phyloP scores from a whole-genome alignment of 176 grass and related monocot species.

The Phoenix roebelenii region DNA sequence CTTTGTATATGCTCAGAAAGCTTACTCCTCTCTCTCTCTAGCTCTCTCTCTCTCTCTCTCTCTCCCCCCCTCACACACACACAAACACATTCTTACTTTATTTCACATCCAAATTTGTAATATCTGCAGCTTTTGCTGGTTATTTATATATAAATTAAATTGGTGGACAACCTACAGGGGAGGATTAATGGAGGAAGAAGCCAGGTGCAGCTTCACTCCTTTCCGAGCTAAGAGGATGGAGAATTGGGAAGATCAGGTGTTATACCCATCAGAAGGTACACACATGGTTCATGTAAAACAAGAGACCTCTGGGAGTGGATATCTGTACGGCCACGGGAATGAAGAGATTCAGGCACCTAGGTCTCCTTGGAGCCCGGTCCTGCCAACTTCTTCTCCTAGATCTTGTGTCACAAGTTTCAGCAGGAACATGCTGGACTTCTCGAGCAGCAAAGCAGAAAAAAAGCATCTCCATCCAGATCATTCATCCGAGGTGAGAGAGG shows the following conservation, averaged over 20 bases:
- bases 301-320: conserved; percentile 28
- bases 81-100: too few relatives aligned
- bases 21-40: too few relatives aligned
- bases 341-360: conserved; percentile 30
- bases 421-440: conserved; percentile 66
- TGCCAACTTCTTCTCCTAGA: conserved; percentile 50
- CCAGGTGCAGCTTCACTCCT: conserved; percentile 19
- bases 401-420: conserved; percentile 50
- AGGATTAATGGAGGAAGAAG: conserved; percentile 44
- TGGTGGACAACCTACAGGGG: conserved; percentile 12
- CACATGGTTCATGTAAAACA: conserved; percentile 37
- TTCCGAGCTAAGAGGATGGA: conserved; percentile 20
- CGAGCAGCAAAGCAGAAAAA: conserved; percentile 54
- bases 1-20: too few relatives aligned
- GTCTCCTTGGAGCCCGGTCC: conserved; percentile 40
- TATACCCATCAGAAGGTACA: conserved; percentile 21
- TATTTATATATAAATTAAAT: too few relatives aligned
- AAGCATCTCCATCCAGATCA: conserved; percentile 12
- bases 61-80: too few relatives aligned
- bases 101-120: too few relatives aligned
- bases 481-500: conserved; percentile 31
- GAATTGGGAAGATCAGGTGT: conserved; percentile 20
- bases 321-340: conserved; percentile 13
- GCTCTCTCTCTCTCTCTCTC: too few relatives aligned
- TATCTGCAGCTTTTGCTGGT: too few relatives aligned